Conservation (phyloP, 371 early-diverging fungal species). For the Apophysomyces elegans region DNA sequence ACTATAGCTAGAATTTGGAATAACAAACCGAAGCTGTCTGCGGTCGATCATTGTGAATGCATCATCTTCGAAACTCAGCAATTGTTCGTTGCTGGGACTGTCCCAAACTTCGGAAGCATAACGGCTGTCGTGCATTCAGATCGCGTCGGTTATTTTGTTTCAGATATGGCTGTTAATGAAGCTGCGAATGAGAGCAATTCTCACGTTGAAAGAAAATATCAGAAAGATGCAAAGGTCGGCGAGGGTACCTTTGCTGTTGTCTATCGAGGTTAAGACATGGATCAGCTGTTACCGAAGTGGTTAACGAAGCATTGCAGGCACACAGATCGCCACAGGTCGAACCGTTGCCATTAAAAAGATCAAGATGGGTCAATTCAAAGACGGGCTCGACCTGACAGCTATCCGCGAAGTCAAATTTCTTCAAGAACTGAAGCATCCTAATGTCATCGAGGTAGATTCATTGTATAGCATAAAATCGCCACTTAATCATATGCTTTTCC, state of each 20-base stretch:
- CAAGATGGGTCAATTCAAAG: conserved; percentile 87
- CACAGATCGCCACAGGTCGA: conserved; percentile 59
- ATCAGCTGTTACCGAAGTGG: background rate
- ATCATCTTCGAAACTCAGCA: too few relatives aligned
- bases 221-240: conserved; percentile 87
- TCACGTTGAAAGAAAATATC: conserved; percentile 70
- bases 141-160: background rate
- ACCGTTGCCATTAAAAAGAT: conserved; percentile 95
- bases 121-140: background rate
- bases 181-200: conserved; percentile 62
- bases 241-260: conserved; percentile 97
- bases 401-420: conserved; percentile 98
- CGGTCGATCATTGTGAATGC: too few relatives aligned
- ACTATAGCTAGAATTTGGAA: too few relatives aligned
- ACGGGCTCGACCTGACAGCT: conserved; percentile 93
- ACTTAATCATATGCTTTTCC: background rate
- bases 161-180: conserved; percentile 19
- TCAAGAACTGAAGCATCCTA: conserved; percentile 92
- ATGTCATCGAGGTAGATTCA: conserved; percentile 79
- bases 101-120: background rate
- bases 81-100: too few relatives aligned
- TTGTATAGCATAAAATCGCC: background rate
- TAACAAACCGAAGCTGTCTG: too few relatives aligned
- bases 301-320: conserved; percentile 35
- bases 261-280: conserved; percentile 66